Base-by-base conservation (phyloP, 352 stramenopile genomes). In the Globisporangium echinulatum region DNA sequence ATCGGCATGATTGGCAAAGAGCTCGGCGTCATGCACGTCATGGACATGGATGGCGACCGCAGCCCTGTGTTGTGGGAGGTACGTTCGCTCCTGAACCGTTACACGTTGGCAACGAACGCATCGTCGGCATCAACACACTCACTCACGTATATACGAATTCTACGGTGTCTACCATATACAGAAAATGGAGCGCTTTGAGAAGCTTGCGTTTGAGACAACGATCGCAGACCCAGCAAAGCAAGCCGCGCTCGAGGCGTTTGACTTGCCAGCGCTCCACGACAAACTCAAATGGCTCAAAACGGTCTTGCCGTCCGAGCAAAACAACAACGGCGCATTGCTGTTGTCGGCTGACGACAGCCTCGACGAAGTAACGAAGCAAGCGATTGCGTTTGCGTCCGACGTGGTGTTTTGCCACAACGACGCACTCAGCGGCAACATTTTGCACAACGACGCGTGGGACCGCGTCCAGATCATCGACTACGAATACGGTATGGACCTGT, bases 381-480 rank as follows among this genome's bases (percentile, higher is more conserved):
- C 87, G 4, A 73, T 77, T 50, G 56, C 59, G 33, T 97, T 96
- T 54, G 69, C 90, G 33, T 76, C 72, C 39, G 86, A 96, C 43
- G 69, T 90, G 10, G 88, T 96, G 7, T 96, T 98, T 58, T 97
- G 87, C 63, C 93, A 98, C 80, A 98, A 98, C 67, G 93, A 98
- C 66, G 68, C 95, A 48, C 79, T 98, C 47, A 96, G 84, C 54
- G 82, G 85, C 64, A 94, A 92, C 70, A 90, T 93, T 52, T 60
- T 95, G 51, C 75, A 90, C 69, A 88, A 82, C 63, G 74, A 84
- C 39, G 62, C 66, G 44, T 92, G 85, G 77, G 71, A 85, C 61
- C 85, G 85, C 43, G 85, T 97, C 51, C 88, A 94, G 72, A 90
- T 98, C 66, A 97, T 98, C 63, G 93, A 98, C 75, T 98, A 97